Base-by-base conservation (phyloP, 2,329 filamentous ascomycete genomes). In the Laburnicola sp. region DNA sequence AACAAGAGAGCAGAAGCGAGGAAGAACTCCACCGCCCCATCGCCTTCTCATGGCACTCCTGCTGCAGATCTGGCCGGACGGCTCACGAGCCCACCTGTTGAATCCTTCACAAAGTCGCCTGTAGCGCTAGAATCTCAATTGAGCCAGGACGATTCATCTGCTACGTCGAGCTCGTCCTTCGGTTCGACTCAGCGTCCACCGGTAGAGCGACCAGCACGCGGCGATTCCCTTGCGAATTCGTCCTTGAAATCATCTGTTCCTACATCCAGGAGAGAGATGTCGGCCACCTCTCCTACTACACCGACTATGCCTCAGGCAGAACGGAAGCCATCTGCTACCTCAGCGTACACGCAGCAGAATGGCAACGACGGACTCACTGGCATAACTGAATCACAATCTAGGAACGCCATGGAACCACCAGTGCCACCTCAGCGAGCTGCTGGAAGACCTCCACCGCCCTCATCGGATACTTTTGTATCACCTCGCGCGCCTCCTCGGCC, bases 161-260 rank as follows among this genome's bases (percentile, higher is more conserved):
- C 63, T 22, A 67, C 67, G 1, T 71, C 69, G 37, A 62, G 62
- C 11, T 73, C 70, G 4, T 71, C 75, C 6, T 70, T 72, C 32
- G 69, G 70, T 45, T 72, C 74, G 3, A 73, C 68, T 51, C 69
- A 75, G 48, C 64, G 58, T 22, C 43, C 43, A 16, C 32, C 22
- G 11, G 62, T 74, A 47, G 75, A 78, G 53, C 66, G 75, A 35
- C 83, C 83, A 4, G 78, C 81, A 48, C 80, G 85, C 52, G 82
- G 81, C 22, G 84, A 88, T 68, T 87, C 85, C 21, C 74, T 86
- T 32, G 78, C 69, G 28, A 64, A 74, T 38, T 59, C 63, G 10
- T 30, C 60, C 4, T 65, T 71, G 56, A 69, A 85, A n/a, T n/a
- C n/a, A n/a, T n/a, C n/a, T n/a, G n/a, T n/a, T n/a, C n/a, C n/a